Evolutionary conservation across 2,329 filamentous ascomycete genomes (phyloP).

Genomic region (Fusarium solani-melongenae): DNA sequence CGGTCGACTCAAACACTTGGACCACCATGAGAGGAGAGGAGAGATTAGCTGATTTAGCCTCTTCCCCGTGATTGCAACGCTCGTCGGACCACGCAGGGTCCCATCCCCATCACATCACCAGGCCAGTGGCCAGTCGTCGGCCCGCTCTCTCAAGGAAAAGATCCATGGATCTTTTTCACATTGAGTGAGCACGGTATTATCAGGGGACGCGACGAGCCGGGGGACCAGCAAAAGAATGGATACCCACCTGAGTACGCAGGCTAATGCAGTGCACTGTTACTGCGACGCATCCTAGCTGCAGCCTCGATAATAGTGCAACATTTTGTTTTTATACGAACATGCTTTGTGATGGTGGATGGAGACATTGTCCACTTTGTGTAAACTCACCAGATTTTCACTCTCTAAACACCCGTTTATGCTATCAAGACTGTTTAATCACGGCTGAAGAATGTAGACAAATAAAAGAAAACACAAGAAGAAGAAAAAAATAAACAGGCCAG

Average conservation of each 20-base stretch:
- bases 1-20: not conserved
- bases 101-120: not conserved
- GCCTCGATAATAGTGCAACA: constrained; percentile 2
- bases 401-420: not conserved
- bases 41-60: constrained; percentile 18
- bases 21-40: not conserved
- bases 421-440: not conserved
- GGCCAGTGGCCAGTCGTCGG: not conserved
- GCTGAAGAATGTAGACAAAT: not conserved
- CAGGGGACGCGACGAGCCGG: constrained; percentile 7
- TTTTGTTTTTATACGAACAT: constrained; percentile 13
- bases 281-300: constrained; percentile 8
- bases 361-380: not conserved
- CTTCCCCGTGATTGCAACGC: constrained; percentile 9
- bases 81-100: constrained; percentile 21
- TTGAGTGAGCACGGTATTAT: not conserved
- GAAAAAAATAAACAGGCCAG: constrained; percentile 14
- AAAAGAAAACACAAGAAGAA: not conserved
- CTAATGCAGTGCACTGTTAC: constrained; percentile 32
- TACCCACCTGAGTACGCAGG: constrained; percentile 1
- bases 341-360: not conserved
- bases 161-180: not conserved
- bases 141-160: not conserved
- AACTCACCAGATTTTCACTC: not conserved
- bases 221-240: not conserved